Evolutionary conservation across 208 protist species (phyloP).

Genomic region (Entamoeba histolytica): DNA sequence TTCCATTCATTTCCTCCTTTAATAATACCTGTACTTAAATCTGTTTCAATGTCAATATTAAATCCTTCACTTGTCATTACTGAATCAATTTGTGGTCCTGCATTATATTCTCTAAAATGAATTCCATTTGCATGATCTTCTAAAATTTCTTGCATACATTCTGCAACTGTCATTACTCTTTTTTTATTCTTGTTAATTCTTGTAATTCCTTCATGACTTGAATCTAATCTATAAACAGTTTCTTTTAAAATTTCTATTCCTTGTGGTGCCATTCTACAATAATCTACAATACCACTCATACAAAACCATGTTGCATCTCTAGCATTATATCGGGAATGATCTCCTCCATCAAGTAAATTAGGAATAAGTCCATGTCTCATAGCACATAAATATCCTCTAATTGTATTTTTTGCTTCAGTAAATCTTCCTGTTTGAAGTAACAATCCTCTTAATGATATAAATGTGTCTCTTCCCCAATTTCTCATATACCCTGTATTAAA

Average conservation of each 20-base stretch:
- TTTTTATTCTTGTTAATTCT: not conserved
- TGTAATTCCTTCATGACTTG: not conserved
- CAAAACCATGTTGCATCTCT: constrained; percentile 51
- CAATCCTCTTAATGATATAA: constrained; percentile 37
- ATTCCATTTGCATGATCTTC: constrained; percentile 35
- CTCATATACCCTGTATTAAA: constrained; percentile 41
- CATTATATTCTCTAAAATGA: constrained; percentile 43
- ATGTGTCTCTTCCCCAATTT: constrained; percentile 36
- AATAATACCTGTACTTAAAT: constrained; percentile 36
- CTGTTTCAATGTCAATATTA: constrained; percentile 29
- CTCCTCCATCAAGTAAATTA: constrained; percentile 45
- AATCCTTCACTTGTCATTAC: constrained; percentile 44
- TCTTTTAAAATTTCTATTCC: not conserved
- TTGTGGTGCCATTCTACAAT: not conserved
- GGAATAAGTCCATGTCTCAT: constrained; percentile 48
- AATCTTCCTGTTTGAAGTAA: constrained; percentile 30
- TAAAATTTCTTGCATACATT: constrained; percentile 41
- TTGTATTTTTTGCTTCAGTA: constrained; percentile 24
- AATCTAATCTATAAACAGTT: not conserved
- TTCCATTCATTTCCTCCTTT: constrained; percentile 44
- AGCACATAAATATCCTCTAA: constrained; percentile 18
- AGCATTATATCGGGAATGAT: constrained; percentile 40
- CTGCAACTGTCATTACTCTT: constrained; percentile 4
- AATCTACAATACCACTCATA: constrained; percentile 13
- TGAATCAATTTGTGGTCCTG: constrained; percentile 38